Evolutionary conservation across 2,329 filamentous ascomycete genomes (phyloP).

Genomic region (Didymella pomorum): DNA sequence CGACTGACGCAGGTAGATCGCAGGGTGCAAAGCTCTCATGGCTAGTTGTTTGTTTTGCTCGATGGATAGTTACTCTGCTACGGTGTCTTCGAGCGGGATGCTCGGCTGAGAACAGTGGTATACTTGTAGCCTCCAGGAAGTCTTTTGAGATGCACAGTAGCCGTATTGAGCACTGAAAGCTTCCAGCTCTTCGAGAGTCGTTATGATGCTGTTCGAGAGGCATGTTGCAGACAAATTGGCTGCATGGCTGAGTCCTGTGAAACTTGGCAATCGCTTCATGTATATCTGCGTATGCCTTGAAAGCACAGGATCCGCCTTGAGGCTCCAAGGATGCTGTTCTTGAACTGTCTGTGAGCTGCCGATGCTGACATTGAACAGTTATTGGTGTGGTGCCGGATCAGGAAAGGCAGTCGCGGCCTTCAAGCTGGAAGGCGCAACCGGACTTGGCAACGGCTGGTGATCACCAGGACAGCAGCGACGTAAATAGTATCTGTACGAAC

Average conservation of each 20-base stretch:
- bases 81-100: background rate
- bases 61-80: background rate
- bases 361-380: background rate
- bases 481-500: conserved; percentile 5
- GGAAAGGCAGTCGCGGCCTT: conserved; percentile 2
- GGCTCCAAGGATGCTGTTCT: too few species aligned
- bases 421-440: background rate
- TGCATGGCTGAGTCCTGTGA: background rate
- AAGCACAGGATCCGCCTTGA: background rate
- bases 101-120: background rate
- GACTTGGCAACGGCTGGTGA: conserved; percentile 5
- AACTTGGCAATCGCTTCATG: background rate
- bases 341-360: too few species aligned
- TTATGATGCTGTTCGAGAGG: too few species aligned
- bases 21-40: background rate
- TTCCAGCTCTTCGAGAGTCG: background rate
- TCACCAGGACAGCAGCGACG: conserved; percentile 3
- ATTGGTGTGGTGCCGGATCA: background rate
- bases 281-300: background rate
- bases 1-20: too few species aligned
- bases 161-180: background rate
- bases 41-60: background rate
- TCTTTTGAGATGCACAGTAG: background rate
- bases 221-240: background rate
- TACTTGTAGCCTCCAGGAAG: background rate